Evolutionary conservation across 495 filamentous ascomycete species (phyloP).

Genomic region (Daldinia concentrica): DNA sequence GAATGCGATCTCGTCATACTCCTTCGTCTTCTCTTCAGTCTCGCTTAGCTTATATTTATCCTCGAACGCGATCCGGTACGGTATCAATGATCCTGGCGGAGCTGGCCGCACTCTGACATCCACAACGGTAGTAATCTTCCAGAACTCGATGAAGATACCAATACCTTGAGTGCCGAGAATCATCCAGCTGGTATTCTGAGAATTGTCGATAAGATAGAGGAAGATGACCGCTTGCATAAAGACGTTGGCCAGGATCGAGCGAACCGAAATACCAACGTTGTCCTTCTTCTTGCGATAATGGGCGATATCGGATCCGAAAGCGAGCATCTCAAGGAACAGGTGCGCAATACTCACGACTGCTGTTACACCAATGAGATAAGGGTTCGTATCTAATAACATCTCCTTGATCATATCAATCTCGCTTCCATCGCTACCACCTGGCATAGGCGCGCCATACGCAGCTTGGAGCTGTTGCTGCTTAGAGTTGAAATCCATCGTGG

Average conservation of each 20-base stretch:
- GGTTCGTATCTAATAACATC: constrained; percentile 92
- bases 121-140: constrained; percentile 98
- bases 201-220: constrained; percentile 98
- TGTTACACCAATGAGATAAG: constrained; percentile 86
- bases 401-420: constrained; percentile 98
- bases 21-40: constrained; percentile 96
- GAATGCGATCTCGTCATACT: constrained; percentile 98
- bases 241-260: constrained; percentile 95
- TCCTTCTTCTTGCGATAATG: constrained; percentile 99
- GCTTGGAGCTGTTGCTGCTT: constrained; percentile 81
- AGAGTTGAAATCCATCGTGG: constrained; percentile 84
- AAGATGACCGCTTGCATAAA: constrained; percentile 98
- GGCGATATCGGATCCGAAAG: constrained; percentile 96
- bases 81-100: constrained; percentile 72
- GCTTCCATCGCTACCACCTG: constrained; percentile 64
- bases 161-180: constrained; percentile 92
- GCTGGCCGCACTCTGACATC: constrained; percentile 83
- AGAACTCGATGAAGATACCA: constrained; percentile 93
- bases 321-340: constrained; percentile 94
- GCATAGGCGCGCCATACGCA: constrained; percentile 66
- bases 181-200: constrained; percentile 98
- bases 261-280: constrained; percentile 92
- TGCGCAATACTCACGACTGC: constrained; percentile 86
- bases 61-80: constrained; percentile 87
- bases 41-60: constrained; percentile 96